Evolutionary conservation across 371 early-diverging fungal genomes (phyloP), one percentile per base, ranked within the genome.

Genomic region (Funneliformis caledonium): DNA sequence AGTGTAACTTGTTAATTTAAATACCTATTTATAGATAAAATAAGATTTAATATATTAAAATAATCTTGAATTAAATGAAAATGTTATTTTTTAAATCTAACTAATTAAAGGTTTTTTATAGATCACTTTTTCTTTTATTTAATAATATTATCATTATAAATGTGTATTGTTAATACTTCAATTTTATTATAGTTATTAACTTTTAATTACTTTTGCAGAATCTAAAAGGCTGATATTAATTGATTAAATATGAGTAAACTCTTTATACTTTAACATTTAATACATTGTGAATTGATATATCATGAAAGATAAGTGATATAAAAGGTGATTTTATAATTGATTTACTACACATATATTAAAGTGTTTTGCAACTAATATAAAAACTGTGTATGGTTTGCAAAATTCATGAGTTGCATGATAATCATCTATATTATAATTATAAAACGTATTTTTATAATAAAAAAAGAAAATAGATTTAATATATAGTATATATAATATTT

Each of bases 341-440:
- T 45, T 72, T 22, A 22, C 2, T 22, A 72, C 48, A 72, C 42
- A 72, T 10, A 26, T 72, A 8, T 6, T 47, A 42, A 72, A 45
- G 19, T 72, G 19, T 33, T 72, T 72, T 3, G 47, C 47, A 45
- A 8, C 45, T 42, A 0, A 72, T 12, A n/a, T 72, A 45, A 47
- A 50, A 10, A 45, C 47, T 43, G 72, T 72, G 45, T 72, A 2
- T 2, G 72, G 72, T 72, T 33, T 72, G 2, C 48, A 16, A 45
- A 45, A 47, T 72, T 72, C 26, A 9, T 72, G 42, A 45, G 45
- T 72, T 9, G 47, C 6, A 72, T 72, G 48, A 50, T 52, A 73
- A 73, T 73, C 52, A 48, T 73, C 56, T 14, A 73, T 12, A 56
- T 73, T 59, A 26, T 73, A 73, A 10, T 52, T 16, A 73, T 73